These are phyloP conservation scores for Persicaria maculosa DNA, from an alignment of 148 eudicot species.

Conservation along the genomic window DNA sequence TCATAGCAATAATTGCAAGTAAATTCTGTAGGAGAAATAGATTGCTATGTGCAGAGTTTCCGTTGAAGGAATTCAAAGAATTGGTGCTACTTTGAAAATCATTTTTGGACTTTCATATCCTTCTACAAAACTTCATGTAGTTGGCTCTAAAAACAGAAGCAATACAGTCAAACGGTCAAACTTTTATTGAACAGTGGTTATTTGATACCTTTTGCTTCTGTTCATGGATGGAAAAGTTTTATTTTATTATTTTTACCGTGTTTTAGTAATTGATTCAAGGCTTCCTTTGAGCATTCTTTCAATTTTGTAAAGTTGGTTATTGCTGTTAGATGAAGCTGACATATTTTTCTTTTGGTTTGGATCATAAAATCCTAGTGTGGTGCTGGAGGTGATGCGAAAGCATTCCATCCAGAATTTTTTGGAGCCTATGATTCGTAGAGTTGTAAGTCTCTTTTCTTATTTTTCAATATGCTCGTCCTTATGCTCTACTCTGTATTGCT, in stretches of 20 bases:
- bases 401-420: slow-evolving; percentile 40
- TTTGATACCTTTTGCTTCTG: background rate
- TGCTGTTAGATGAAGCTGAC: background rate
- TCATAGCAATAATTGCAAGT: background rate
- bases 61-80: background rate
- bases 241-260: background rate
- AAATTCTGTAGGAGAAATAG: background rate
- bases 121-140: background rate
- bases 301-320: background rate
- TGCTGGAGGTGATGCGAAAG: slow-evolving; percentile 46
- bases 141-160: background rate
- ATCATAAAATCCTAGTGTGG: slow-evolving; percentile 30
- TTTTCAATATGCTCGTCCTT: background rate
- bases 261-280: background rate
- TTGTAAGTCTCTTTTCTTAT: slow-evolving; percentile 38
- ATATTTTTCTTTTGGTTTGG: background rate
- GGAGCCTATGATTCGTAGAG: slow-evolving; percentile 49
- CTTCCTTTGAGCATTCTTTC: background rate
- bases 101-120: background rate
- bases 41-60: background rate
- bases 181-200: background rate
- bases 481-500: background rate
- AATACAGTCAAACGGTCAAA: background rate
- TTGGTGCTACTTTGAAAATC: background rate
- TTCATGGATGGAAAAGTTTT: background rate